Conservation (phyloP, 2,329 filamentous ascomycete genomes). For the Clarireedia hainanense region DNA sequence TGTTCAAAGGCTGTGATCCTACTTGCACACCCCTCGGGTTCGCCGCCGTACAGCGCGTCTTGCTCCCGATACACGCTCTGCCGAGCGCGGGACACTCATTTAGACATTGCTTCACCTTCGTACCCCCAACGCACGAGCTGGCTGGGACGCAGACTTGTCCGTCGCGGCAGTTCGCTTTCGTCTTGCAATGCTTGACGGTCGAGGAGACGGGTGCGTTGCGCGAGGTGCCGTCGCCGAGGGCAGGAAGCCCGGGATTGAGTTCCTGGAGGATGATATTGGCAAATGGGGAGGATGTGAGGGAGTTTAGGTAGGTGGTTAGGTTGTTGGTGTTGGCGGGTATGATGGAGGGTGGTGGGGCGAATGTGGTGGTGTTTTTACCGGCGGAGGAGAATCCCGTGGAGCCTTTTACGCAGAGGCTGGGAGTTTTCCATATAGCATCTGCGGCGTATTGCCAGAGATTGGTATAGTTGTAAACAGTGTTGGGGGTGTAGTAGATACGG, state of each 20-base stretch:
- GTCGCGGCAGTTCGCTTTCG: neutral
- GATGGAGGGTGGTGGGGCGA: neutral
- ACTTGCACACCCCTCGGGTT: neutral
- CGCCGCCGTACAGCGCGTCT: neutral
- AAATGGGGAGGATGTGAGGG: neutral
- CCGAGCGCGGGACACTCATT: neutral
- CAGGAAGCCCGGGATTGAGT: conserved; percentile 1
- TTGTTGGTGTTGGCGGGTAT: neutral
- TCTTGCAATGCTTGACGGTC: neutral
- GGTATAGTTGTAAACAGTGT: conserved; percentile 41
- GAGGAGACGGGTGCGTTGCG: neutral
- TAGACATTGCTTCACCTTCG: neutral
- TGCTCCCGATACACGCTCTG: neutral
- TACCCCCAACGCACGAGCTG: neutral
- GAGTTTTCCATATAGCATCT: conserved; percentile 33
- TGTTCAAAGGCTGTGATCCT: neutral
- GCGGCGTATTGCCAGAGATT: conserved; percentile 41
- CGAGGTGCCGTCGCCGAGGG: neutral
- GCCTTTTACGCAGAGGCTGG: conserved; percentile 25
- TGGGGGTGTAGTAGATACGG: conserved; percentile 48
- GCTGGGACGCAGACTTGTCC: neutral
- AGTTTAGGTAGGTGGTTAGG: conserved; percentile 3
- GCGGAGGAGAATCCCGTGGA: conserved; percentile 13
- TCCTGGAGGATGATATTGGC: conserved; percentile 5
- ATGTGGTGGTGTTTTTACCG: neutral